phyloP scores from a whole-genome alignment of 2,329 filamentous ascomycete genomes.

The Nakataea oryzae region DNA sequence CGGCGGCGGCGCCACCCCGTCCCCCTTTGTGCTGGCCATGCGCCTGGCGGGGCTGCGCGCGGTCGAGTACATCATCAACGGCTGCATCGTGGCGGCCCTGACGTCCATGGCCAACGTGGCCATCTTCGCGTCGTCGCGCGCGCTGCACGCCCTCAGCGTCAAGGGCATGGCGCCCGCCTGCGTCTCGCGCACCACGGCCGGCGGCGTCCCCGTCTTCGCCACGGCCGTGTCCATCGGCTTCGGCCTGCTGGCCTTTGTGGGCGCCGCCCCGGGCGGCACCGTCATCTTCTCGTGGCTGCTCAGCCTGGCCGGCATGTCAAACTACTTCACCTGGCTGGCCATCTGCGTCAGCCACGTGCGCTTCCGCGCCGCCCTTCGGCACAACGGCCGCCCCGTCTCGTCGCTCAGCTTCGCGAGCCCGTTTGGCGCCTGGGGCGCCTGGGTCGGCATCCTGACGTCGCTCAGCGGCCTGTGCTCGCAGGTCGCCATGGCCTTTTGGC shows the following conservation, averaged over 20 bases:
- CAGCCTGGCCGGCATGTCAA: slow-evolving; percentile 58
- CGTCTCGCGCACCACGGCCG: slow-evolving; percentile 52
- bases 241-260: slow-evolving; percentile 62
- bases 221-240: slow-evolving; percentile 61
- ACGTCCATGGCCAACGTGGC: slow-evolving; percentile 65
- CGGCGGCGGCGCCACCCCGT: slow-evolving; percentile 51
- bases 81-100: slow-evolving; percentile 64
- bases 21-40: slow-evolving; percentile 64
- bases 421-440: slow-evolving; percentile 47
- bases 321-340: slow-evolving; percentile 61
- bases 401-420: slow-evolving; percentile 46
- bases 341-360: slow-evolving; percentile 64
- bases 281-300: slow-evolving; percentile 60
- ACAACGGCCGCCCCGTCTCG: slow-evolving; percentile 41
- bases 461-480: slow-evolving; percentile 18
- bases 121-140: slow-evolving; percentile 68
- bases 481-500: slow-evolving; percentile 15
- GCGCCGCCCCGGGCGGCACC: slow-evolving; percentile 54
- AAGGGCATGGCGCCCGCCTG: slow-evolving; percentile 60
- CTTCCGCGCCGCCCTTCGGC: slow-evolving; percentile 53
- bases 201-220: slow-evolving; percentile 49
- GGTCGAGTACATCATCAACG: slow-evolving; percentile 68
- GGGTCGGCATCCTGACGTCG: slow-evolving; percentile 39
- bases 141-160: slow-evolving; percentile 65
- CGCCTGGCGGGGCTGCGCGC: slow-evolving; percentile 63